Conservation (phyloP, 1,284 basidiomycete species). For the Ustilago tritici region DNA sequence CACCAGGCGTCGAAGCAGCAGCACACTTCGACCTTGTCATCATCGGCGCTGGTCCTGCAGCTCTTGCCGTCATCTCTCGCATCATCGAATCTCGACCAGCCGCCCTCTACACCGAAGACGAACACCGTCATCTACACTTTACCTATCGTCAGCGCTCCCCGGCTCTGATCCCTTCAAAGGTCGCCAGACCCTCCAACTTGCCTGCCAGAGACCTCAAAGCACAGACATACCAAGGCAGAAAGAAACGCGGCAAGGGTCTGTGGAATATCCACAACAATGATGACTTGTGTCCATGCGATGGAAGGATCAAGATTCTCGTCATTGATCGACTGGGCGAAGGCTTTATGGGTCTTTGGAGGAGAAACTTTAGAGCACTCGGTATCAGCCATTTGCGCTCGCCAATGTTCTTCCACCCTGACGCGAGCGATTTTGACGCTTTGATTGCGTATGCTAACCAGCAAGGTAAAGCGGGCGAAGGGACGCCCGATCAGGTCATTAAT, state of each 20-base stretch:
- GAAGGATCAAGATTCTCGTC: constrained; percentile 56
- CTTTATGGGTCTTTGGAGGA: constrained; percentile 57
- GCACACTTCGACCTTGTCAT: constrained; percentile 61
- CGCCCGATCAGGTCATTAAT: constrained; percentile 34
- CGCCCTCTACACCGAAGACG: constrained; percentile 65
- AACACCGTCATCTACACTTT: constrained; percentile 64
- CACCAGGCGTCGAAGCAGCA: constrained; percentile 14
- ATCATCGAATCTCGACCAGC: constrained; percentile 62
- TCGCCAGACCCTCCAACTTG: constrained; percentile 8
- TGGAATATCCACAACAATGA: constrained; percentile 5
- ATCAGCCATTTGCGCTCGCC: constrained; percentile 69
- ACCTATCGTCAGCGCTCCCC: constrained; percentile 38
- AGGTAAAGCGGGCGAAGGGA: constrained; percentile 29
- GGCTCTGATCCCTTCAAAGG: constrained; percentile 20
- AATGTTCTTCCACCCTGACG: constrained; percentile 70
- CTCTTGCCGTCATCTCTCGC: constrained; percentile 56
- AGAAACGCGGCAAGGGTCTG: constrained; percentile 6
- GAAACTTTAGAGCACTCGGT: constrained; percentile 50
- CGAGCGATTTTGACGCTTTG: constrained; percentile 68
- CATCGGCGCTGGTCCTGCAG: constrained; percentile 62
- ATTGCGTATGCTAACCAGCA: constrained; percentile 64
- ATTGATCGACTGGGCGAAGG: constrained; percentile 60
- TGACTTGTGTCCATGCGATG: constrained; percentile 30
- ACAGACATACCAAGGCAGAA: constrained; percentile 5
- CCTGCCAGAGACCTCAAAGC: constrained; percentile 7